Evolutionary conservation across 2,329 filamentous ascomycete species (phyloP), one percentile per base, ranked within the genome.

Genomic region (Exserohilum turcica): DNA sequence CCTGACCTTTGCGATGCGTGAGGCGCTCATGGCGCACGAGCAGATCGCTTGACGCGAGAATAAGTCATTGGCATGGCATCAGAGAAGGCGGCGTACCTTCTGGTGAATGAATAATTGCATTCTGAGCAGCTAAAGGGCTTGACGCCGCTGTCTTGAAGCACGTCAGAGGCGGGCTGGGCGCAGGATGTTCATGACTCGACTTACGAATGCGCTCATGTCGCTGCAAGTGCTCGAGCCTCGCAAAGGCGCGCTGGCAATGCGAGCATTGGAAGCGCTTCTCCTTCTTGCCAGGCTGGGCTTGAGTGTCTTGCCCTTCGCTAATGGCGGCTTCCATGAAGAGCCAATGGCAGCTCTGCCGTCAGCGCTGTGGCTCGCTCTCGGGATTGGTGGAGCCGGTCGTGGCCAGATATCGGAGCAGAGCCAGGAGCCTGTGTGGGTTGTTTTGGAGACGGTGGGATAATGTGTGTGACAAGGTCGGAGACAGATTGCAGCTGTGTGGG

Each of bases 51-150:
- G 24, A 15, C 36, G 9, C 13, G 33, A 31, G 4, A 16, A 33
- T 37, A 42, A 53, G 28, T 16, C 2, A 35, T 37, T 8, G 12
- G 13, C 10, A 29, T 28, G n/a, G 3, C 6, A 31, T 15, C 10
- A 19, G 19, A 8, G 40, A 18, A 27, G 3, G n/a, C 36, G 3
- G 21, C 61, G 27, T 74, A 76, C 74, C 74, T 76, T 61, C 75
- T 65, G 8, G 74, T 75, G 59, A 77, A 77, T 8, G 73, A 74
- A 57, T 74, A 74, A 36, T 75, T 74, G 58, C 75, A 77, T 54
- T 73, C 67, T 33, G 64, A 56, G 55, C 75, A 77, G 35, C 65
- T 60, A 61, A 77, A 77, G 6, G 75, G 75, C 58, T 76, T 77
- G 52, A 76, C 69, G 21, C 74, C 72, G 37, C 73, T 76, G 59